Conservation (phyloP, 495 filamentous ascomycete species). For the Xylaria flabelliformis region DNA sequence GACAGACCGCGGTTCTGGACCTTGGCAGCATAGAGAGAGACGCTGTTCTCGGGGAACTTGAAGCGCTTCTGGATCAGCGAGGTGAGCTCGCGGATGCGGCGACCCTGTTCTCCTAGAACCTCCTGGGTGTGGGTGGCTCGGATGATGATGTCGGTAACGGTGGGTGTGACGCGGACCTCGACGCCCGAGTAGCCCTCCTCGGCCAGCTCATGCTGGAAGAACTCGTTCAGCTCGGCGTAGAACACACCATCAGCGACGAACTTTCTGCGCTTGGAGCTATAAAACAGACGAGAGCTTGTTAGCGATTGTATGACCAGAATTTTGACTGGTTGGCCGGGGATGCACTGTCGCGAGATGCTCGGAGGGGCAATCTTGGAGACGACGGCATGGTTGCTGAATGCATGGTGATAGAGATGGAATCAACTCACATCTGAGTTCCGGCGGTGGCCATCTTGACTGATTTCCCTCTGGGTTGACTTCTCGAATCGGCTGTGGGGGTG, state of each 20-base stretch:
- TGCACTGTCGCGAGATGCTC: neutral
- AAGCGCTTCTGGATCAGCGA: conserved; percentile 99
- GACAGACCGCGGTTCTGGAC: conserved; percentile 99
- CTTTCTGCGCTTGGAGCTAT: conserved; percentile 96
- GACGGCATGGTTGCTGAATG: conserved; percentile 7
- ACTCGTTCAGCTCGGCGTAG: conserved; percentile 99
- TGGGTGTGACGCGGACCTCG: conserved; percentile 99
- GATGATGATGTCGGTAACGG: conserved; percentile 99
- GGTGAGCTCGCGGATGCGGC: conserved; percentile 99
- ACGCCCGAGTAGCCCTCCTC: conserved; percentile 99
- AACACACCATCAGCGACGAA: conserved; percentile 99
- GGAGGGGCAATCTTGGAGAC: conserved; percentile 14
- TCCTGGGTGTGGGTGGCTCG: conserved; percentile 99
- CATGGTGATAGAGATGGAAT: conserved; percentile 21
- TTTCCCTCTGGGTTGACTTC: conserved; percentile 37
- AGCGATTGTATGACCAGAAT: conserved; percentile 17
- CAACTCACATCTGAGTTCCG: conserved; percentile 62
- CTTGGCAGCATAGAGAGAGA: conserved; percentile 99
- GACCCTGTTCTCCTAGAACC: conserved; percentile 98
- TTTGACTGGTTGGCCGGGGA: neutral
- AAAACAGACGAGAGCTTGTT: conserved; percentile 23
- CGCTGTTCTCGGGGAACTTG: conserved; percentile 99
- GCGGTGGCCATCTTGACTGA: conserved; percentile 58
- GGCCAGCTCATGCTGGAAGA: conserved; percentile 99
- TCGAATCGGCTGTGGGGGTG: conserved; percentile 31